Evolutionary conservation across 441 rosid genomes (phyloP).

Genomic region (Arabidopsis hybrid): DNA sequence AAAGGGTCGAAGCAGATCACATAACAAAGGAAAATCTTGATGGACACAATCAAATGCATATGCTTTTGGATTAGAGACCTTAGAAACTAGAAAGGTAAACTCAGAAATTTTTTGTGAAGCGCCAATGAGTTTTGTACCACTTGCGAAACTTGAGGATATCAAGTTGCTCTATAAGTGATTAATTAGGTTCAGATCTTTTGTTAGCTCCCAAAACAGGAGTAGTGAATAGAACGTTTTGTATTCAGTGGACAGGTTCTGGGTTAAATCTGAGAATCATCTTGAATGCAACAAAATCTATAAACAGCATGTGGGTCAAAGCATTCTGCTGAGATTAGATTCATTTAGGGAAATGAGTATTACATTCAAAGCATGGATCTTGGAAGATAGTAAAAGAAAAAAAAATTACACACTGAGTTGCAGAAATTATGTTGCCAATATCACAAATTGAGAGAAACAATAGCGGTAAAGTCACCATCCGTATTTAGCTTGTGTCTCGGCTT

Average conservation of each 20-base stretch:
- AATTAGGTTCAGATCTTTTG: conserved; percentile 29
- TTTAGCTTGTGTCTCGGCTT: conserved; percentile 91
- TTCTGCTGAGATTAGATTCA: conserved; percentile 27
- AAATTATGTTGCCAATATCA: conserved; percentile 11
- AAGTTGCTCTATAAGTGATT: conserved; percentile 6
- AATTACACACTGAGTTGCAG: neutral
- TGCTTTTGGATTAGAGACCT: conserved; percentile 25
- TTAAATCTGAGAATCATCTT: conserved; percentile 15
- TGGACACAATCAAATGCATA: conserved; percentile 14
- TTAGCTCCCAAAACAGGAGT: conserved; percentile 26
- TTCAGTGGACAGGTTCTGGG: conserved; percentile 4
- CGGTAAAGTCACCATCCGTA: conserved; percentile 82
- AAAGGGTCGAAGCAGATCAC: conserved; percentile 20
- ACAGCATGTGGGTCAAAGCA: conserved; percentile 15
- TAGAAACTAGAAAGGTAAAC: conserved; percentile 17
- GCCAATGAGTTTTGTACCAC: conserved; percentile 22
- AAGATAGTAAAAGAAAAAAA: neutral
- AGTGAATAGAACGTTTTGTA: conserved; percentile 22
- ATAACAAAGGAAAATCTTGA: conserved; percentile 24
- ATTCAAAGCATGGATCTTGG: conserved; percentile 2
- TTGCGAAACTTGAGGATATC: conserved; percentile 5
- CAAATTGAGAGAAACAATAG: neutral
- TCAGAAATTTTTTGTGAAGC: conserved; percentile 17
- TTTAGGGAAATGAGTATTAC: neutral
- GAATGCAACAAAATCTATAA: conserved; percentile 19